These are phyloP conservation scores for Obelidium mucronatum DNA, from an alignment of 192 early-diverging fungal species.

Conservation along the genomic window DNA sequence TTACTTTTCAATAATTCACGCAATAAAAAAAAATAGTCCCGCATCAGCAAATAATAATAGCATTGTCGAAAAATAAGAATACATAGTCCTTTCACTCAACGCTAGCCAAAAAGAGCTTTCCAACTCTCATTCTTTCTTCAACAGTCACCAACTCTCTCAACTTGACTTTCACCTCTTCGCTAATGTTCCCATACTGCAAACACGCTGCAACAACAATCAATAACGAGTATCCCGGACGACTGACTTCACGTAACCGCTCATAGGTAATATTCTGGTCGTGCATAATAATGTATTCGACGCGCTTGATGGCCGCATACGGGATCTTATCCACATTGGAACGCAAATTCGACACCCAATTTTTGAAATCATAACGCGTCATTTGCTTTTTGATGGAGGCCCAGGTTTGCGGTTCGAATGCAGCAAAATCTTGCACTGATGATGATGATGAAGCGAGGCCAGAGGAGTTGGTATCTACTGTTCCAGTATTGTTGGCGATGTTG, in stretches of 20 bases:
- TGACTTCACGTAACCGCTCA: conserved; percentile 57
- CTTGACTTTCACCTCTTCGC: conserved; percentile 40
- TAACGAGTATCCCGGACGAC: conserved; percentile 54
- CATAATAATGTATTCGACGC: conserved; percentile 61
- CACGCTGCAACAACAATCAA: conserved; percentile 65
- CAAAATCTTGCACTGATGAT: too few species aligned
- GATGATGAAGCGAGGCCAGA: too few species aligned
- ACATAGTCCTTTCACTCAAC: conserved; percentile 3
- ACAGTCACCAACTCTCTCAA: conserved; percentile 10
- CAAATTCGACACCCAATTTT: conserved; percentile 54
- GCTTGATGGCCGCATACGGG: conserved; percentile 37
- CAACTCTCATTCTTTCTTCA: conserved; percentile 4
- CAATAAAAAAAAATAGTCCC: too few species aligned
- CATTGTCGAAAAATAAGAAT: too few species aligned
- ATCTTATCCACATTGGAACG: conserved; percentile 48
- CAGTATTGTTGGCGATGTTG: too few species aligned
- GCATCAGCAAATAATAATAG: too few species aligned
- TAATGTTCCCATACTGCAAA: conserved; percentile 55
- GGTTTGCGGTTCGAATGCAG: conserved; percentile 19
- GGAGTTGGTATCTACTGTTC: too few species aligned
- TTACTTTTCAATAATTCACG: too few species aligned
- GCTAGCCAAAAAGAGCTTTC: conserved; percentile 13
- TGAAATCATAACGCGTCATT: conserved; percentile 57
- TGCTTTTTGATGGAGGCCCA: conserved; percentile 55
- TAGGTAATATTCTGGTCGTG: conserved; percentile 57